phyloP scores from a whole-genome alignment of 345 rosid species.

The Trapa incisa region DNA sequence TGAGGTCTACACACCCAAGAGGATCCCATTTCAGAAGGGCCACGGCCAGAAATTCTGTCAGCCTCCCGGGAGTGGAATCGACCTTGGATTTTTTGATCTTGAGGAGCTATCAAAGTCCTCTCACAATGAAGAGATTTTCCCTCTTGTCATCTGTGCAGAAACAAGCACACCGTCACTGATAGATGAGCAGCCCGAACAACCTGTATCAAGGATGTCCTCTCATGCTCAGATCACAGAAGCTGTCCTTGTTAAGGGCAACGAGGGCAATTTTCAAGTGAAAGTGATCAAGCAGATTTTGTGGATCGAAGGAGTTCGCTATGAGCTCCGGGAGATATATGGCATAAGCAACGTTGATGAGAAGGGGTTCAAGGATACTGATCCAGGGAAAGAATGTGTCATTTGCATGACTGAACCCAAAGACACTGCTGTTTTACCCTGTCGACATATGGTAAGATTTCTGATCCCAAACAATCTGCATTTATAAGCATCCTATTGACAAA shows the following conservation, averaged over 20 bases:
- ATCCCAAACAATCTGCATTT: not conserved
- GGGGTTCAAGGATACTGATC: slow-evolving; percentile 17
- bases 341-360: slow-evolving; percentile 15
- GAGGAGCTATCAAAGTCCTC: slow-evolving; percentile 21
- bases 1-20: slow-evolving; percentile 18
- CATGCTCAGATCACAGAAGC: slow-evolving; percentile 36
- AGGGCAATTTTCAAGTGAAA: slow-evolving; percentile 24
- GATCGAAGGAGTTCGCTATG: slow-evolving; percentile 26
- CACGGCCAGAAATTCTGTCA: slow-evolving; percentile 29
- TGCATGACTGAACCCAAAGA: slow-evolving; percentile 38
- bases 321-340: slow-evolving; percentile 36
- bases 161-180: slow-evolving; percentile 13
- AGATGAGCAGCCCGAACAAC: slow-evolving; percentile 8
- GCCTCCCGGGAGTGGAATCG: slow-evolving; percentile 29
- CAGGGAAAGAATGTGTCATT: slow-evolving; percentile 34
- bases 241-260: slow-evolving; percentile 17
- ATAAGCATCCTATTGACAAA: not conserved
- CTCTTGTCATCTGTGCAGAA: slow-evolving; percentile 35
- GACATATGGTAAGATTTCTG: slow-evolving; percentile 31
- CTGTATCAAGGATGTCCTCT: slow-evolving; percentile 11
- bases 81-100: slow-evolving; percentile 29
- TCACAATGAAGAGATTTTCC: slow-evolving; percentile 16
- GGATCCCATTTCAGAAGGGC: slow-evolving; percentile 29
- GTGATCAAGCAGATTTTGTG: slow-evolving; percentile 31
- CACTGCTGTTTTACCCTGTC: slow-evolving; percentile 34